Percentiles rank a stretch among this genome's conserved stretches.
These are phyloP conservation scores for Wallacemonas sp. DNA, from an alignment of 208 protist species.

Conservation along the genomic window DNA sequence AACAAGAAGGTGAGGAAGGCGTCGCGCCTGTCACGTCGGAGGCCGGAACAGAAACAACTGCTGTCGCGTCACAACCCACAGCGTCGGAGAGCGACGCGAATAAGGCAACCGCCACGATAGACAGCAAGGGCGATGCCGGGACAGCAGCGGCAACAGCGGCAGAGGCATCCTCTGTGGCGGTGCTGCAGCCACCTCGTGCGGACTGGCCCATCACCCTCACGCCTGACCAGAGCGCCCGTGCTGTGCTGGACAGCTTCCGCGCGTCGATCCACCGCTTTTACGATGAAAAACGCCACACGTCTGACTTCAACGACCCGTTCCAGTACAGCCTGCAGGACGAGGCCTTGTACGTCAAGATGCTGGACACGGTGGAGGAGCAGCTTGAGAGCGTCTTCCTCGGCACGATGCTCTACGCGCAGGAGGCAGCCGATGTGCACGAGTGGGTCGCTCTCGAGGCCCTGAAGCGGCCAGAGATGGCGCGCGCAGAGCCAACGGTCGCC, in stretches of 20 bases:
- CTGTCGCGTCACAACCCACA: too few species aligned
- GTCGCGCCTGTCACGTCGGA: not conserved
- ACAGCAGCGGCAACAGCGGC: not conserved
- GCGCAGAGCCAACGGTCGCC: not conserved
- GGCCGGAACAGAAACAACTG: too few species aligned
- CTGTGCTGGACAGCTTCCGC: slow-evolving; percentile 55
- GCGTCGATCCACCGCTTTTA: slow-evolving; percentile 54
- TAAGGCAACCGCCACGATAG: not conserved
- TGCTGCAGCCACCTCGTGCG: not conserved
- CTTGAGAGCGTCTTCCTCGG: slow-evolving; percentile 56
- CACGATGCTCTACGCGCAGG: slow-evolving; percentile 68
- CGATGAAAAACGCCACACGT: slow-evolving; percentile 31
- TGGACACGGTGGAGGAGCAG: slow-evolving; percentile 49
- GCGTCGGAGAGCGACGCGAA: too few species aligned
- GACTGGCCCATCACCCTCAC: slow-evolving; percentile 21
- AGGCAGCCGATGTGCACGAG: slow-evolving; percentile 65
- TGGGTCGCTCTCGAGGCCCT: slow-evolving; percentile 33
- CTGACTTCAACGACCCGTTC: slow-evolving; percentile 72
- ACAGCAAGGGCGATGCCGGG: not conserved
- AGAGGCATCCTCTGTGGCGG: not conserved
- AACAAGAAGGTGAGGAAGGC: not conserved
- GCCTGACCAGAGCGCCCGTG: slow-evolving; percentile 34
- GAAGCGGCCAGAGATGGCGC: not conserved
- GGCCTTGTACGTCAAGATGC: slow-evolving; percentile 51
- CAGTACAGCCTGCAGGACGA: slow-evolving; percentile 66